Evolutionary conservation across 2,329 filamentous ascomycete species (phyloP).

Genomic region (Monosporascus cannonballus): DNA sequence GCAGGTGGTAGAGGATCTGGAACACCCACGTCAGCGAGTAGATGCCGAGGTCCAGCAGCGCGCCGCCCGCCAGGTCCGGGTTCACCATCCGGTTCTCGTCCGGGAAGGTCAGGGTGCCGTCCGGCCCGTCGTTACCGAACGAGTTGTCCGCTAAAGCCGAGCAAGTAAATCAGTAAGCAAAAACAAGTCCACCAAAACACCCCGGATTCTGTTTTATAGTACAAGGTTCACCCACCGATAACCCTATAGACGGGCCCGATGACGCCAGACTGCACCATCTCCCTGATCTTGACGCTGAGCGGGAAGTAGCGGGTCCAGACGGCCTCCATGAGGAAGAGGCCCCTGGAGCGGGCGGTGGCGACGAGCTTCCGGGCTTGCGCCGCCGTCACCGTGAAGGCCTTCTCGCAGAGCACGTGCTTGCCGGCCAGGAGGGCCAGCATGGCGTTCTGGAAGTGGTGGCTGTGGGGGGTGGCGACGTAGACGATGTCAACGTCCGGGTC

Average conservation of each 20-base stretch:
- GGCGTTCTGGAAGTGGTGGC: constrained; percentile 86
- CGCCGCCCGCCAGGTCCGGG: constrained; percentile 73
- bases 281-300: constrained; percentile 67
- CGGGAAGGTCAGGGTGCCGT: constrained; percentile 50
- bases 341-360: constrained; percentile 65
- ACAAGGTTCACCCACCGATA: constrained; percentile 32
- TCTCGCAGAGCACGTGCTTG: constrained; percentile 88
- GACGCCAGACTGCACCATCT: constrained; percentile 50
- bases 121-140: constrained; percentile 51
- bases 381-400: constrained; percentile 81
- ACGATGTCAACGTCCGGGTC: constrained; percentile 78
- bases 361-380: constrained; percentile 68
- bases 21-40: constrained; percentile 89
- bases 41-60: constrained; percentile 77
- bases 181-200: too few relatives aligned
- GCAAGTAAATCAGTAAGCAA: neutral
- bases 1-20: constrained; percentile 79
- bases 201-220: neutral
- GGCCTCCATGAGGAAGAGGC: constrained; percentile 75
- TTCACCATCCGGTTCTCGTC: constrained; percentile 75
- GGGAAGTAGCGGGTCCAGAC: constrained; percentile 91
- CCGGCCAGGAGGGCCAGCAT: constrained; percentile 78
- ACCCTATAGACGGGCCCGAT: constrained; percentile 58
- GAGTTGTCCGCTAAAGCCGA: constrained; percentile 47
- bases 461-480: constrained; percentile 87